Evolutionary conservation across 495 filamentous ascomycete genomes (phyloP), one percentile per base, ranked within the genome.

Genomic region (Tuber magnatum): DNA sequence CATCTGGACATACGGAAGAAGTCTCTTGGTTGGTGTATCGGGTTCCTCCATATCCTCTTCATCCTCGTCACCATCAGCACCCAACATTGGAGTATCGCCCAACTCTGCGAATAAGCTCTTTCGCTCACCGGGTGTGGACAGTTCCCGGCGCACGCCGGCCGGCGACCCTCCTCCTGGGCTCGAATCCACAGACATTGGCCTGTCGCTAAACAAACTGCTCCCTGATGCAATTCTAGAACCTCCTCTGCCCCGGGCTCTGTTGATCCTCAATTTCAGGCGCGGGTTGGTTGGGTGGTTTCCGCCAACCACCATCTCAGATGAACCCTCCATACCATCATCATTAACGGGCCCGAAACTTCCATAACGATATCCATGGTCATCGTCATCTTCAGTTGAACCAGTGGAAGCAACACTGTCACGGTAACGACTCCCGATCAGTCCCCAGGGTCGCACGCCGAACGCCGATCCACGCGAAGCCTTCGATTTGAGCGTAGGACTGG

Each of bases 81-180:
- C 74, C 73, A 82, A 74, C 78, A 83, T 78, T 0, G 76, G 74
- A 51, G 73, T 68, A 71, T 93, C 91, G 32, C 90, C 93, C 68
- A 99, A 87, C 81, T 99, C 95, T 35, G 94, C 93, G 83, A 93
- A 97, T 74, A 99, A 85, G 81, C 91, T 97, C 84, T 97, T 92
- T 3, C 89, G 76, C 44, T 75, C 76, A 16, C 77, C 77, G 32
- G 76, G 41, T 10, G 56, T 72, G 35, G 78, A 70, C 40, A 70
- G 39, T 32, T 51, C 79, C 39, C 79, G 77, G 48, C 32, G 74
- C 41, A 71, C 24, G 28, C 76, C 74, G 42, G 70, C 43, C n/a
- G 78, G 74, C 6, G 78, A 80, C 18, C 74, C 74, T 48, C 72
- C 77, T 35, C 48, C 73, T 51, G 70, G 68, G 14, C 76, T 78